Evolutionary conservation across 1,284 basidiomycete species (phyloP).

Genomic region (Agaricales sp.): DNA sequence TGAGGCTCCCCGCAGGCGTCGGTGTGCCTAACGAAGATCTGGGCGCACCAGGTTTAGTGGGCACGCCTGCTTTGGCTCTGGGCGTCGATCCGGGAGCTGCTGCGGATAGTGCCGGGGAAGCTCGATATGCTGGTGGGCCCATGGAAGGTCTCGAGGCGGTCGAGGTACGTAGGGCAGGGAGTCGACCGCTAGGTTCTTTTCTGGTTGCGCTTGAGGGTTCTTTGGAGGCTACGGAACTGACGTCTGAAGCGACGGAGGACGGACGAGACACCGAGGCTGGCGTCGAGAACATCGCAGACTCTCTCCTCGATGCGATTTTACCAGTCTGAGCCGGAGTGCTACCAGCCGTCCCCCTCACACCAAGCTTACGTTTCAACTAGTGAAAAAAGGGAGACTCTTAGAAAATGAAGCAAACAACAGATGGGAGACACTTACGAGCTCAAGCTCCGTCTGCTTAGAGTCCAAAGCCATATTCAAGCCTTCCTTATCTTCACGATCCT

Average conservation of each 20-base stretch:
- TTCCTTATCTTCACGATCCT: slow-evolving; percentile 67
- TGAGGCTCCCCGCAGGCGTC: not conserved
- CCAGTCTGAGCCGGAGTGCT: slow-evolving; percentile 41
- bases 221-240: slow-evolving; percentile 16
- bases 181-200: slow-evolving; percentile 14
- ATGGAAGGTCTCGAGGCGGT: slow-evolving; percentile 10
- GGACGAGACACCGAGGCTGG: slow-evolving; percentile 32
- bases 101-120: not conserved
- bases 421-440: slow-evolving; percentile 46
- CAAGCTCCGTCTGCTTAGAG: slow-evolving; percentile 84
- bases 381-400: slow-evolving; percentile 4
- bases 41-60: not conserved
- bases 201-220: slow-evolving; percentile 14
- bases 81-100: not conserved
- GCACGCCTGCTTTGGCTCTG: not conserved
- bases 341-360: slow-evolving; percentile 50
- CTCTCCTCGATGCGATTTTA: slow-evolving; percentile 35
- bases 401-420: not conserved
- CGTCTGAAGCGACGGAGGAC: slow-evolving; percentile 45
- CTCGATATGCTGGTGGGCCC: not conserved
- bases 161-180: slow-evolving; percentile 1
- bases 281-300: slow-evolving; percentile 43
- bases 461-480: slow-evolving; percentile 81
- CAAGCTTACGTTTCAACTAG: slow-evolving; percentile 50
- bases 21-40: not conserved